A percentile compares a stretch with the other conserved stretches of the same genome.
These are phyloP conservation scores for Cornus controversa DNA, from an alignment of 148 eudicot species.

Conservation along the genomic window DNA sequence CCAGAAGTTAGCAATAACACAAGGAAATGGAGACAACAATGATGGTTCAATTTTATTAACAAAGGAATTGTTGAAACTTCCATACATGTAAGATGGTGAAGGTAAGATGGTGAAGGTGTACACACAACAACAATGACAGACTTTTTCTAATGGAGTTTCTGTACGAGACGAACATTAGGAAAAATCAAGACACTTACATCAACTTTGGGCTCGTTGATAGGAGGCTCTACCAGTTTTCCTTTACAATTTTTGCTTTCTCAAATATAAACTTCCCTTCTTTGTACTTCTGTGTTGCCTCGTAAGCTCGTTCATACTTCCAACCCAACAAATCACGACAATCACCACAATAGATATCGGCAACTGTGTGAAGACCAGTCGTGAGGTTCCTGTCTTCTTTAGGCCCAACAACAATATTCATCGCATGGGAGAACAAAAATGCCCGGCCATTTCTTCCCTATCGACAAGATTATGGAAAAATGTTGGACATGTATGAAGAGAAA, in stretches of 20 bases:
- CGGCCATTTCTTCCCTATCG: constrained; percentile 29
- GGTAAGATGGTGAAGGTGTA: background rate
- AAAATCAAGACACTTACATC: background rate
- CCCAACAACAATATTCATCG: constrained; percentile 31
- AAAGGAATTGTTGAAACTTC: background rate
- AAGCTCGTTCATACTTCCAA: constrained; percentile 36
- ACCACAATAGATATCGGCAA: constrained; percentile 31
- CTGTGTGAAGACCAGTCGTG: constrained; percentile 39
- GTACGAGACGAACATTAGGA: constrained; percentile 11
- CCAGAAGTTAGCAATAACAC: background rate
- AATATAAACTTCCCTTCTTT: constrained; percentile 36
- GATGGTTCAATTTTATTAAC: background rate
- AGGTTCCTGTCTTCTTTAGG: constrained; percentile 31
- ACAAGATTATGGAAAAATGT: background rate
- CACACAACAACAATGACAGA: background rate
- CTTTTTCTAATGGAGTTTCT: too few relatives aligned
- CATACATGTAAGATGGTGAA: background rate
- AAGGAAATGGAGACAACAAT: background rate
- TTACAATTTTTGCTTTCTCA: constrained; percentile 29
- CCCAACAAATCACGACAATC: constrained; percentile 35
- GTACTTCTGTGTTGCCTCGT: constrained; percentile 30
- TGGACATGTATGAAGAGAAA: background rate
- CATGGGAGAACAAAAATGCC: constrained; percentile 38
- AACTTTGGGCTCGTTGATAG: background rate
- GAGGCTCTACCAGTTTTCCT: constrained; percentile 24